A percentile compares a stretch with the other conserved stretches of the same genome.
phyloP scores from a whole-genome alignment of 495 filamentous ascomycete genomes.

The Penicillium argentinense region DNA sequence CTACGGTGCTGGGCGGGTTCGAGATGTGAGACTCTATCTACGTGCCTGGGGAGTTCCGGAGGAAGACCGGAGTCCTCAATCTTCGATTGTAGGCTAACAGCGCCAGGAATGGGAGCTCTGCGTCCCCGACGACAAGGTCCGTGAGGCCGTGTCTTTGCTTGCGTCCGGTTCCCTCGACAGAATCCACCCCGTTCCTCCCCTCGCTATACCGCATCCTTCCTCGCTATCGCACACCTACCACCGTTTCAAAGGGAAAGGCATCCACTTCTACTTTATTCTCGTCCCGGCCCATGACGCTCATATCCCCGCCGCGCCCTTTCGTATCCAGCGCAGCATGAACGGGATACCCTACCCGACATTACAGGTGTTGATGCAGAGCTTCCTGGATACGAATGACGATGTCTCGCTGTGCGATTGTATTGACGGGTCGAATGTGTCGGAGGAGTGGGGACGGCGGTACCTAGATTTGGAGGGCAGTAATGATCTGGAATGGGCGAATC shows the following conservation, averaged over 20 bases:
- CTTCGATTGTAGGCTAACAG: constrained; percentile 10
- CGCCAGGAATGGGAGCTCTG: constrained; percentile 32
- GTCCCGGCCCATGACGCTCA: constrained; percentile 32
- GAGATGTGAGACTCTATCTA: constrained; percentile 22
- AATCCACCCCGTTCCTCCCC: constrained; percentile 17
- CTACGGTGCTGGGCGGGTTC: constrained; percentile 28
- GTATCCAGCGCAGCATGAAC: constrained; percentile 30
- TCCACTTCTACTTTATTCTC: constrained; percentile 32
- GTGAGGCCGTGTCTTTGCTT: constrained; percentile 16
- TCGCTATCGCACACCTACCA: constrained; percentile 34
- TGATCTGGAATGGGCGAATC: constrained; percentile 33
- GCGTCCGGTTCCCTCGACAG: constrained; percentile 10
- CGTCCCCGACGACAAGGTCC: constrained; percentile 24
- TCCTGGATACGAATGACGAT: constrained; percentile 32
- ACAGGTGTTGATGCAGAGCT: constrained; percentile 33
- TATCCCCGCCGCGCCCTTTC: constrained; percentile 28
- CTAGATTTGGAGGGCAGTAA: constrained; percentile 33
- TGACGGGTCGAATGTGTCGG: constrained; percentile 37
- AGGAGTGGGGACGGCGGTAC: constrained; percentile 36
- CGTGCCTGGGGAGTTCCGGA: background rate
- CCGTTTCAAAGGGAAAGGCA: constrained; percentile 33
- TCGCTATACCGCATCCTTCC: constrained; percentile 21
- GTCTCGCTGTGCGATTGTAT: constrained; percentile 36
- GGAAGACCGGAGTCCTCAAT: background rate
- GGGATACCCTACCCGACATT: constrained; percentile 39